A percentile compares a stretch with the other conserved stretches of the same genome.
phyloP scores from a whole-genome alignment of 805 yeast genomes.

The Saturnispora ahearnii region DNA sequence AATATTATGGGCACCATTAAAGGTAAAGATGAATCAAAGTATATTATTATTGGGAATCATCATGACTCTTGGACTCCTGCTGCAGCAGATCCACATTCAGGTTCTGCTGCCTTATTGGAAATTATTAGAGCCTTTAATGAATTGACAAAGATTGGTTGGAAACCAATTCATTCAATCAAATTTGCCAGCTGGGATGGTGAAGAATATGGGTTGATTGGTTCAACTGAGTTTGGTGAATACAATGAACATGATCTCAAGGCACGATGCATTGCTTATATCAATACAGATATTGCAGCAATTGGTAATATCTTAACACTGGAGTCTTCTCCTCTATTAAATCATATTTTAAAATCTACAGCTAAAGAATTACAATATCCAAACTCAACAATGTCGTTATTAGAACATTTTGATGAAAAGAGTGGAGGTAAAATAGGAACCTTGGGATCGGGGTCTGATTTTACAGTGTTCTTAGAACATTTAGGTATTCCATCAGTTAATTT shows the following conservation, averaged over 20 bases:
- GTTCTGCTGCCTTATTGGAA: conserved; percentile 58
- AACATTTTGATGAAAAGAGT: conserved; percentile 28
- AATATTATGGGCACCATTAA: conserved; percentile 55
- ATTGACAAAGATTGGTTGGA: conserved; percentile 52
- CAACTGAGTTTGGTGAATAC: conserved; percentile 71
- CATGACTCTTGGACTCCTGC: conserved; percentile 77
- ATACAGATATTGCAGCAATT: conserved; percentile 55
- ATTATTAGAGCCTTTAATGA: conserved; percentile 51
- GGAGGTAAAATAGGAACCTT: conserved; percentile 34
- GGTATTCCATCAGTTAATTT: conserved; percentile 55
- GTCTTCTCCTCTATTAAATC: conserved; percentile 52
- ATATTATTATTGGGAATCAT: conserved; percentile 63
- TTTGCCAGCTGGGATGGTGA: conserved; percentile 80
- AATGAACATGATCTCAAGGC: conserved; percentile 36
- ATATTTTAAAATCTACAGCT: conserved; percentile 37
- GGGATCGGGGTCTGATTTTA: conserved; percentile 68
- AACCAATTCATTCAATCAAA: conserved; percentile 59
- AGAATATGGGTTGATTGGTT: conserved; percentile 63
- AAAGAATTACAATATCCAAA: conserved; percentile 39
- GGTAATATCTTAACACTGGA: conserved; percentile 45
- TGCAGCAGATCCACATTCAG: conserved; percentile 73
- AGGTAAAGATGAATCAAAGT: conserved; percentile 44
- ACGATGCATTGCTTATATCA: conserved; percentile 56
- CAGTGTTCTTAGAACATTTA: conserved; percentile 49
- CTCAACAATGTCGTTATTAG: conserved; percentile 25